phyloP scores from a whole-genome alignment of 495 filamentous ascomycete species.

The Penicillium parvum region DNA sequence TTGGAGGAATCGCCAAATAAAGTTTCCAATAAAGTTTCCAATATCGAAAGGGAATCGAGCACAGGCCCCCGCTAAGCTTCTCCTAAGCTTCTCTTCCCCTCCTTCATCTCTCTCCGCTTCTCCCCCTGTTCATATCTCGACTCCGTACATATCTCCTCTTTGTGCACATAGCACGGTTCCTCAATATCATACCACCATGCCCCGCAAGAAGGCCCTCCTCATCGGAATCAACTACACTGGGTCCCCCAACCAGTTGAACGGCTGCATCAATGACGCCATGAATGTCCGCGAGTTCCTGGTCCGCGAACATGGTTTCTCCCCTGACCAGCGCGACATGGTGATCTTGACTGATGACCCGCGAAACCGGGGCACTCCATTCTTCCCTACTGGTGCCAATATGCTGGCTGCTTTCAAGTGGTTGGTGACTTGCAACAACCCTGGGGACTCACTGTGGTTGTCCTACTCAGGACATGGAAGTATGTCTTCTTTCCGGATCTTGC shows the following conservation, averaged over 20 bases:
- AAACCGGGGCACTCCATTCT: conserved; percentile 46
- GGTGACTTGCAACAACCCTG: conserved; percentile 44
- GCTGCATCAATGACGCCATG: conserved; percentile 54
- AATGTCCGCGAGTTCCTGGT: conserved; percentile 47
- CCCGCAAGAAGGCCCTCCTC: conserved; percentile 52
- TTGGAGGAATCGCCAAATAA: no score
- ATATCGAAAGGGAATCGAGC: no score
- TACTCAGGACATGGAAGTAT: conserved; percentile 58
- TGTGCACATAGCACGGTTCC: no score
- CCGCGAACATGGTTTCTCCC: conserved; percentile 44
- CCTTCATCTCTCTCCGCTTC: no score
- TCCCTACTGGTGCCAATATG: conserved; percentile 52
- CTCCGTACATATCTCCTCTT: no score
- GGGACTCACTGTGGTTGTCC: conserved; percentile 48
- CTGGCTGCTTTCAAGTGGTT: conserved; percentile 56
- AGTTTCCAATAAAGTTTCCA: no score
- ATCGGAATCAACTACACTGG: conserved; percentile 63
- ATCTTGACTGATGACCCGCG: conserved; percentile 48
- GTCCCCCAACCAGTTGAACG: conserved; percentile 43
- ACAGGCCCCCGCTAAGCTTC: no score
- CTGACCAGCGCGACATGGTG: conserved; percentile 47
- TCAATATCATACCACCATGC: conserved; percentile 8
- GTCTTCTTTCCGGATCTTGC: conserved; percentile 1
- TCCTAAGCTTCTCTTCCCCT: no score
- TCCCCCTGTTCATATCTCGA: no score